These are phyloP conservation scores for Thermochaetoides dissita DNA, from an alignment of 2,329 filamentous ascomycete species.

Conservation along the genomic window DNA sequence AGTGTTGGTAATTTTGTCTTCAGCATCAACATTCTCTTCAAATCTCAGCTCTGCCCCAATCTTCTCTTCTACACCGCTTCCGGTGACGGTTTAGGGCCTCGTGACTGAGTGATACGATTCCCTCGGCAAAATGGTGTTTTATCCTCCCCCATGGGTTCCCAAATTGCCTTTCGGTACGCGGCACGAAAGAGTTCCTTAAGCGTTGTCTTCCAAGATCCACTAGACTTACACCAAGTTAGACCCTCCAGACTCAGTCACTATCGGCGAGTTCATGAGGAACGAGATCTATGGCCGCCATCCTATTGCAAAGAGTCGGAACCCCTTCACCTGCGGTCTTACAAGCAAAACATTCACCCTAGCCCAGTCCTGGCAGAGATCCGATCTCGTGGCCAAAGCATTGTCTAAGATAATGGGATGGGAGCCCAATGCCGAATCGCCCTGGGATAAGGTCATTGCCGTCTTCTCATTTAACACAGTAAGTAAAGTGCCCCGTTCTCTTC, in stretches of 20 bases:
- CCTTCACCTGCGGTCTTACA: constrained; percentile 64
- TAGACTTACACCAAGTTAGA: constrained; percentile 21
- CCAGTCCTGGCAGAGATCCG: constrained; percentile 52
- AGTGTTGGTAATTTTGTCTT: too few species aligned
- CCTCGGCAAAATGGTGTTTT: constrained; percentile 37
- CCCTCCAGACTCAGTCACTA: constrained; percentile 58
- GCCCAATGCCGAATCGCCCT: constrained; percentile 58
- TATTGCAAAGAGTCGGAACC: constrained; percentile 47
- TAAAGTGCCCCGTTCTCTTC: neutral
- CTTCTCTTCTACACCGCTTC: neutral
- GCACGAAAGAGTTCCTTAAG: neutral
- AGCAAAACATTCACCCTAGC: constrained; percentile 50
- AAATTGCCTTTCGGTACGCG: constrained; percentile 38
- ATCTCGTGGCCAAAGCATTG: constrained; percentile 53
- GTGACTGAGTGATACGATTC: too few species aligned
- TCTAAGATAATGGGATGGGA: constrained; percentile 58
- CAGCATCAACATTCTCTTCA: too few species aligned
- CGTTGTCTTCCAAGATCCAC: too few species aligned
- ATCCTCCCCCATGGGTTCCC: constrained; percentile 47
- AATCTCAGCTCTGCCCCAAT: neutral
- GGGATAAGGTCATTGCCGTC: constrained; percentile 65
- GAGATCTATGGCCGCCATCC: constrained; percentile 56
- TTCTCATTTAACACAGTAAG: constrained; percentile 70
- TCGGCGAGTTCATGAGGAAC: constrained; percentile 64
- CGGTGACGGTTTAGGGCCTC: neutral